phyloP scores from a whole-genome alignment of 495 filamentous ascomycete genomes.

The Penicillium psychrofluorescens region DNA sequence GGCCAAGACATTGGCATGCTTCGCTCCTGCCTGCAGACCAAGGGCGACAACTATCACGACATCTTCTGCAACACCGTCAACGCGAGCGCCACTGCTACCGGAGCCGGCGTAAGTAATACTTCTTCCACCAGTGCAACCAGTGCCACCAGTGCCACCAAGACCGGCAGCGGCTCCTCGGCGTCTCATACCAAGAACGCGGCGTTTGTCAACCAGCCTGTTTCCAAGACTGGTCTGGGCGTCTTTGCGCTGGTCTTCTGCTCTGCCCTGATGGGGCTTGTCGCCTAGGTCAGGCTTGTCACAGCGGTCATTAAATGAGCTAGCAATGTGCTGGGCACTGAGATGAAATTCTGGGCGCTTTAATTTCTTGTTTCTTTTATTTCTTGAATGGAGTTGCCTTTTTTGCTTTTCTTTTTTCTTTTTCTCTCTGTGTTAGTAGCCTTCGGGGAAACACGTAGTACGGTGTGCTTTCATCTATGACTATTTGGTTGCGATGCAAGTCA shows the following conservation, averaged over 20 bases:
- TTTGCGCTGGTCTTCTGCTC: conserved; percentile 32
- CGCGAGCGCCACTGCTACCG: conserved; percentile 34
- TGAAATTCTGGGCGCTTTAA: background rate
- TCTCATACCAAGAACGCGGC: conserved; percentile 12
- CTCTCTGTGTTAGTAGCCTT: background rate
- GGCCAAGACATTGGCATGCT: conserved; percentile 32
- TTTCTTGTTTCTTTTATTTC: background rate
- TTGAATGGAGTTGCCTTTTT: no score
- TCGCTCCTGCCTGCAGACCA: conserved; percentile 23
- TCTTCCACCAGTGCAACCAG: conserved; percentile 7
- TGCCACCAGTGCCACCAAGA: conserved; percentile 11
- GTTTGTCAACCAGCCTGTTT: conserved; percentile 14
- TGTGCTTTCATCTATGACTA: background rate
- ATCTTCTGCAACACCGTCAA: conserved; percentile 34
- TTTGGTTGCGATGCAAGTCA: background rate
- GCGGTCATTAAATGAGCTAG: background rate
- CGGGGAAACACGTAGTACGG: background rate
- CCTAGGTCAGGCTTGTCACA: conserved; percentile 2
- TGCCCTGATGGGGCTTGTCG: conserved; percentile 21
- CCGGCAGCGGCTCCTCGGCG: conserved; percentile 7
- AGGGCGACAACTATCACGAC: conserved; percentile 20
- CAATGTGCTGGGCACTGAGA: background rate
- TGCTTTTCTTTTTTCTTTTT: no score
- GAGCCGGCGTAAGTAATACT: background rate
- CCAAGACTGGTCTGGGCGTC: conserved; percentile 26